Evolutionary conservation across 306 rosid genomes (phyloP).

Genomic region (Medicago arabica): DNA sequence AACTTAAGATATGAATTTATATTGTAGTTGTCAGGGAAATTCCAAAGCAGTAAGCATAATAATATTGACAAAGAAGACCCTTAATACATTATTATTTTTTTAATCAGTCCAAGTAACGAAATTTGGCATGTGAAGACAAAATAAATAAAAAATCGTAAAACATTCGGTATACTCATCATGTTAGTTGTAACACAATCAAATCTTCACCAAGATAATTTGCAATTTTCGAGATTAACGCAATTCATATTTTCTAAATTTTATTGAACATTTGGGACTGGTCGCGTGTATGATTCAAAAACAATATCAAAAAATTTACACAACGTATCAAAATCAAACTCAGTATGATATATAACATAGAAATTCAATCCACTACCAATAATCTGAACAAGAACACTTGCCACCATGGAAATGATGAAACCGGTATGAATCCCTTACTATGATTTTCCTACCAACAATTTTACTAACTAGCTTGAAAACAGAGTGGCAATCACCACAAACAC

Average conservation of each 20-base stretch:
- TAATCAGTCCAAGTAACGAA: background rate
- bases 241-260: background rate
- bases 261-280: slow-evolving; percentile 1
- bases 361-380: slow-evolving; percentile 70
- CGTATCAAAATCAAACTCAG: slow-evolving; percentile 18
- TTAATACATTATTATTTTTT: background rate
- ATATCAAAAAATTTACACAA: background rate
- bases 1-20: background rate
- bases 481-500: slow-evolving; percentile 96
- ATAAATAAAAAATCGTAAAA: background rate
- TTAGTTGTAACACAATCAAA: background rate
- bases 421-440: slow-evolving; percentile 80
- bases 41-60: background rate
- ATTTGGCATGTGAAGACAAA: background rate
- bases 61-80: background rate
- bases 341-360: background rate
- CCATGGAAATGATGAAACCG: slow-evolving; percentile 85
- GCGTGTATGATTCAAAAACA: background rate
- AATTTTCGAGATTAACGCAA: background rate
- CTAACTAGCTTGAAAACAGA: slow-evolving; percentile 80
- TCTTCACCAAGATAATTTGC: background rate
- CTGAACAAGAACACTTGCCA: slow-evolving; percentile 87
- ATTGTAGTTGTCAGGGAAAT: background rate
- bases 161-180: background rate
- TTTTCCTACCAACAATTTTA: slow-evolving; percentile 62